Evolutionary conservation across 129 eudicot species (phyloP), one percentile per base, ranked within the genome.

Genomic region (Scalesia atractyloides): DNA sequence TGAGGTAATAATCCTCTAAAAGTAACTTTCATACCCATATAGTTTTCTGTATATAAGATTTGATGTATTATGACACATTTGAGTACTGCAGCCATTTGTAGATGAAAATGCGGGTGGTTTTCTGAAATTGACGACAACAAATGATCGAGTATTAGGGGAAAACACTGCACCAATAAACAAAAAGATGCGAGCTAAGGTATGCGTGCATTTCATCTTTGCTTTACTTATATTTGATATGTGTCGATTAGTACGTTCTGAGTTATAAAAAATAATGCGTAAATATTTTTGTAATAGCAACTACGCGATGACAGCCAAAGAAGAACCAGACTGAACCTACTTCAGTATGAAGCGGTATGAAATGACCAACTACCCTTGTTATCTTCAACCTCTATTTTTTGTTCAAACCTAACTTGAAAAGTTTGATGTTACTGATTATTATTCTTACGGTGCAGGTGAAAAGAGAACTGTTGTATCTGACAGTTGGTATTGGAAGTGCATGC

Each of bases 301-400:
- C 87, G 77, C 43, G 81, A 90, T 79, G 89, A 88, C 66, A 75
- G 89, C 33, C 84, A 94, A 72, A 90, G 91, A 80, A 81, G 89
- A 82, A 88, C 82, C 66, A 88, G 81, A 73, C 80, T 94, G 78
- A 86, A 88, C 86, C 80, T 84, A 43, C 98, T 90, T 76, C 83
- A 75, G 76, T 90, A 94, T 74, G 97, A 94, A 81, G 98, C 96
- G 76, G 98, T 94, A 94, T 73, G 89, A 49, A 70, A 15, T 62
- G 67, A 34, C 67, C 13, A 61, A 34, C 66, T 34, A 14, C 66
- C 66, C 22, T 7, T 15, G 12, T 34, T 20, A 61, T 34, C 24
- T 62, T 36, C 47, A 62, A n/a, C 24, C 20, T 62, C 47, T 61
- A 61, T 14, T 61, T 61, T 30, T 19, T 61, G 34, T 20, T 62